Percentiles rank a stretch among this genome's conserved stretches.
Conservation (phyloP, 495 filamentous ascomycete genomes). For the Tuber brumale region DNA sequence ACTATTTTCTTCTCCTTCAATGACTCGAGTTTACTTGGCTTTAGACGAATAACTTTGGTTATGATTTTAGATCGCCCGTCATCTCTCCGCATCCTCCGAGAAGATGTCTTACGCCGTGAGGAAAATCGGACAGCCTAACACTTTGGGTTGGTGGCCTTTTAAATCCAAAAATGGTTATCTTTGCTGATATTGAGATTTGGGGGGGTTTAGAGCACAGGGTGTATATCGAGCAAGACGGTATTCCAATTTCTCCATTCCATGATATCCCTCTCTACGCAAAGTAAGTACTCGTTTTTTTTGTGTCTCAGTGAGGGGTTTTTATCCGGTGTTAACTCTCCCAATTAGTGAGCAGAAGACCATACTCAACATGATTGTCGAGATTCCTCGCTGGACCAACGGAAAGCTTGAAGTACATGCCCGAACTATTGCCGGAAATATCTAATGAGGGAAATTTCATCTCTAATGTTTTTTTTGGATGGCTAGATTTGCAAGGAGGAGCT, state of each 20-base stretch:
- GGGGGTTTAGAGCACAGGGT: slow-evolving; percentile 69
- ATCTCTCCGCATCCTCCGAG: slow-evolving; percentile 34
- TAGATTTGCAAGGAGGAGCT: slow-evolving; percentile 92
- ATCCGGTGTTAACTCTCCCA: not conserved
- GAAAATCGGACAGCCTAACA: slow-evolving; percentile 84
- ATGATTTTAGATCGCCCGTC: slow-evolving; percentile 36
- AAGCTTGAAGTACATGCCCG: slow-evolving; percentile 78
- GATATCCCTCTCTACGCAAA: slow-evolving; percentile 98
- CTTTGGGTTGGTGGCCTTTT: slow-evolving; percentile 48
- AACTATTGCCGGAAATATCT: slow-evolving; percentile 7
- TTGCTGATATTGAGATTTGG: slow-evolving; percentile 1
- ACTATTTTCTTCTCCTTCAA: not conserved
- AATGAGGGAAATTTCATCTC: not conserved
- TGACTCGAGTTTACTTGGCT: not conserved
- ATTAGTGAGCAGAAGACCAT: slow-evolving; percentile 64
- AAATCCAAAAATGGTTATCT: not conserved
- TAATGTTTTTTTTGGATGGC: not conserved
- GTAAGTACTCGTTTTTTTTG: slow-evolving; percentile 42
- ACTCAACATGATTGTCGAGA: slow-evolving; percentile 99
- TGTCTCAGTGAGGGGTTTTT: not conserved
- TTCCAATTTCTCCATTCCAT: slow-evolving; percentile 91
- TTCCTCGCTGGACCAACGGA: slow-evolving; percentile 98
- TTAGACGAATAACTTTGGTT: not conserved
- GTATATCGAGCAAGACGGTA: slow-evolving; percentile 96
- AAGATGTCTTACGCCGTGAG: slow-evolving; percentile 56